Evolutionary conservation across 164 flowering plant genomes (phyloP).

Genomic region (Sedum album): DNA sequence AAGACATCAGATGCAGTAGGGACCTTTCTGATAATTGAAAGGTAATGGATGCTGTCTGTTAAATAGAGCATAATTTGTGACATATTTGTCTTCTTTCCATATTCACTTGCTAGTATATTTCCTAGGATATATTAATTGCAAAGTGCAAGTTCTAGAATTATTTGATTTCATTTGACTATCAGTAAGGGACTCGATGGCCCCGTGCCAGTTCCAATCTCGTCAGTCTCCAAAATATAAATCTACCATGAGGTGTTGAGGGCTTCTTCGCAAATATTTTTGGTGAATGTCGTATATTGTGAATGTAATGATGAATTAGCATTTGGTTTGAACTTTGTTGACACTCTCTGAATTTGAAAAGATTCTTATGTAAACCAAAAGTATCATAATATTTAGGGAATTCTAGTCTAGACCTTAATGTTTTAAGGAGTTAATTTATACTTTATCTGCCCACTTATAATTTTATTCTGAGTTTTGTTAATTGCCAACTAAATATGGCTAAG

Average conservation of each 20-base stretch:
- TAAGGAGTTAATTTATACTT: not conserved
- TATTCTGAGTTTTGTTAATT: not conserved
- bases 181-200: not conserved
- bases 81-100: not conserved
- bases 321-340: not conserved
- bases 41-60: not conserved
- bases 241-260: not conserved
- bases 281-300: not conserved
- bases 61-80: not conserved
- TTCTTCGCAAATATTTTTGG: not conserved
- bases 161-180: not conserved
- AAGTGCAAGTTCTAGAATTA: not conserved
- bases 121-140: not conserved
- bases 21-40: constrained; percentile 15
- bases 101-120: not conserved
- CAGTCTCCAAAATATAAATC: not conserved
- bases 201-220: not conserved
- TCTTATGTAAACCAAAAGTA: not conserved
- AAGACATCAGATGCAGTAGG: constrained; percentile 16
- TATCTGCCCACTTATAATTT: not conserved
- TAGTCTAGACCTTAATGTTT: not conserved
- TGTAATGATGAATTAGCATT: not conserved
- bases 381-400: not conserved
- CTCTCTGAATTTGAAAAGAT: not conserved
- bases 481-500: not conserved